Evolutionary conservation across 768 basidiomycete species (phyloP).

Genomic region (Mycena filopes): DNA sequence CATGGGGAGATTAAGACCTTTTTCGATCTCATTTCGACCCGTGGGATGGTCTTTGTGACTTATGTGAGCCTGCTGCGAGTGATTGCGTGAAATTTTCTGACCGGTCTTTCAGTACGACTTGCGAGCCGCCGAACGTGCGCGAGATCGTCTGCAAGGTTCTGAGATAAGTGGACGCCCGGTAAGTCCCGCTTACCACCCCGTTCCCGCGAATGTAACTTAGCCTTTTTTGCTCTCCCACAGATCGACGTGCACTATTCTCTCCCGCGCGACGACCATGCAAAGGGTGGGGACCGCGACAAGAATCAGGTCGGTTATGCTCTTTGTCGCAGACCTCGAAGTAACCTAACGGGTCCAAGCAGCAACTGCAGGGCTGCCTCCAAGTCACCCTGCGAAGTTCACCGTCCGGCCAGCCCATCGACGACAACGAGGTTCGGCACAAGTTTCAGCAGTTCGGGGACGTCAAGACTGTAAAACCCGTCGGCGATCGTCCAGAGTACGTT

Average conservation of each 20-base stretch:
- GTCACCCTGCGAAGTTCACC: constrained; percentile 79
- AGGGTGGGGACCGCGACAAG: constrained; percentile 77
- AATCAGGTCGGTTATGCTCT: constrained; percentile 71
- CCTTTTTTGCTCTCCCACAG: constrained; percentile 53
- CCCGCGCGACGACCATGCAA: constrained; percentile 85
- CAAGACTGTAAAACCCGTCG: constrained; percentile 76
- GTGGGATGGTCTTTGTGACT: constrained; percentile 99
- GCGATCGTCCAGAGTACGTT: constrained; percentile 70
- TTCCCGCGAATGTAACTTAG: constrained; percentile 27
- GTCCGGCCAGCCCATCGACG: constrained; percentile 78
- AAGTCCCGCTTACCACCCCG: constrained; percentile 45
- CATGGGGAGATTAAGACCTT: constrained; percentile 97
- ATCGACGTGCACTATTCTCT: constrained; percentile 99
- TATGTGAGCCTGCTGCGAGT: constrained; percentile 74
- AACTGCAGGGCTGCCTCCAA: constrained; percentile 86
- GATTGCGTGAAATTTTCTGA: constrained; percentile 8
- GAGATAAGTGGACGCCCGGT: constrained; percentile 91
- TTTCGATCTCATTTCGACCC: constrained; percentile 92
- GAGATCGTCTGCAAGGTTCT: constrained; percentile 90
- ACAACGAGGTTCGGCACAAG: constrained; percentile 85
- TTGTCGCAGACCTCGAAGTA: not conserved
- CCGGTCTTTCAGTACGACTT: constrained; percentile 79
- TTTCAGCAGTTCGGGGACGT: constrained; percentile 94
- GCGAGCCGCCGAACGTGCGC: constrained; percentile 90
- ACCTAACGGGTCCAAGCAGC: constrained; percentile 47